phyloP scores from a whole-genome alignment of 345 rosid genomes.

The Salix purpurea region DNA sequence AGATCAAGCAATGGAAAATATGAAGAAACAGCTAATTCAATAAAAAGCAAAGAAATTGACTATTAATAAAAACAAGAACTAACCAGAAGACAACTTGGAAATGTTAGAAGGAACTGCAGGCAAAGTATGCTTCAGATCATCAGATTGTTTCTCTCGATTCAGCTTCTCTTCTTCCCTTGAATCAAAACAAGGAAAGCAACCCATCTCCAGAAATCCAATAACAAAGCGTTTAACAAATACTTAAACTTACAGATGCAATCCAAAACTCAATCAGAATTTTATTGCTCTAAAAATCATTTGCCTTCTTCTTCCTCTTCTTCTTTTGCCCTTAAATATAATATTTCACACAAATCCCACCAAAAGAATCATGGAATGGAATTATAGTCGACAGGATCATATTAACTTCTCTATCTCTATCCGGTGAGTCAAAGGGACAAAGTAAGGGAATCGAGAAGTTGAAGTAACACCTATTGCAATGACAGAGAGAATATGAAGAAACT shows the following conservation, averaged over 20 bases:
- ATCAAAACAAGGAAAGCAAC: conserved; percentile 91
- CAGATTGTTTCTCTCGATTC: conserved; percentile 53
- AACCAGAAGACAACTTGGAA: conserved; percentile 77
- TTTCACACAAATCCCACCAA: conserved; percentile 17
- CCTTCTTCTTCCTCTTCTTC: not conserved
- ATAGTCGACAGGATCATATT: not conserved
- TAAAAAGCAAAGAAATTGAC: conserved; percentile 3
- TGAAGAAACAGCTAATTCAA: not conserved
- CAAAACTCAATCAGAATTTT: conserved; percentile 19
- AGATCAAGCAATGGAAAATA: conserved; percentile 31
- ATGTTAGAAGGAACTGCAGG: conserved; percentile 51
- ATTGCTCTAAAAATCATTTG: conserved; percentile 5
- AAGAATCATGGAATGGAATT: not conserved
- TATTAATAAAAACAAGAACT: conserved; percentile 10
- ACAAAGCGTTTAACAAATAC: conserved; percentile 1
- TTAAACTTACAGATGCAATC: conserved; percentile 11
- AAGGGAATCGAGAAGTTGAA: conserved; percentile 17
- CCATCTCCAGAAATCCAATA: conserved; percentile 47
- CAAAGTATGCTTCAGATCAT: conserved; percentile 47
- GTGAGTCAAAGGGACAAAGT: conserved; percentile 4
- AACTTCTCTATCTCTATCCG: conserved; percentile 4
- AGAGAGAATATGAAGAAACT: not conserved
- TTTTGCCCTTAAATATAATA: not conserved
- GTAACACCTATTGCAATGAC: conserved; percentile 6
- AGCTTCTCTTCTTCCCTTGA: conserved; percentile 78